Evolutionary conservation across 179 eudicot species (phyloP).

Genomic region (Corrigiola litoralis): DNA sequence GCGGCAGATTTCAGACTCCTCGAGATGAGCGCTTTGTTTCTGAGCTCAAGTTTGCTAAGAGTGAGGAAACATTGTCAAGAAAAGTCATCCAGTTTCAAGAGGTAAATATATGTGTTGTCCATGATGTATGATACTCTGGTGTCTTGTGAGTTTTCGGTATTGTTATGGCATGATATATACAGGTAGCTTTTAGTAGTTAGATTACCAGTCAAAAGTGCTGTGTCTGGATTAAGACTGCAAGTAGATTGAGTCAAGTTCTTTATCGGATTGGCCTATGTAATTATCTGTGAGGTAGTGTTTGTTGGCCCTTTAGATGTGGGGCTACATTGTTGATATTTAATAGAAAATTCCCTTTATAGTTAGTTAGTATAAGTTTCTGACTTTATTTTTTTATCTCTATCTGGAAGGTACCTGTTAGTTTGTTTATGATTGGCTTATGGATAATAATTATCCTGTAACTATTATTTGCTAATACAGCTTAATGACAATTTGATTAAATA

Average conservation of each 20-base stretch:
- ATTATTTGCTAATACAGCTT: conserved; percentile 50
- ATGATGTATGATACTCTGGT: neutral
- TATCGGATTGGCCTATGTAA: neutral
- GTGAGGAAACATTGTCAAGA: conserved; percentile 94
- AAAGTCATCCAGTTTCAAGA: conserved; percentile 68
- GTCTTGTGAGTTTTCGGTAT: neutral
- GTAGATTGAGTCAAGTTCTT: neutral
- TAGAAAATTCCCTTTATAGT: no score
- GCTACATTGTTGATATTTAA: neutral
- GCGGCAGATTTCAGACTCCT: conserved; percentile 39
- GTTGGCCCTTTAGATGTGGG: neutral
- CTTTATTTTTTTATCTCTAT: neutral
- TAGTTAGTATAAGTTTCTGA: no score
- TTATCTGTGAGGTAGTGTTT: neutral
- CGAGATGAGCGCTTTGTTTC: conserved; percentile 97
- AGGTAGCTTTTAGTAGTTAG: neutral
- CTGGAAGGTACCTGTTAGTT: neutral
- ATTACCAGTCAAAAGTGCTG: neutral
- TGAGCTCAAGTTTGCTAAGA: conserved; percentile 78
- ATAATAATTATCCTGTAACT: conserved; percentile 27
- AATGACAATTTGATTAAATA: conserved; percentile 49
- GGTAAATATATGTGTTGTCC: conserved; percentile 38
- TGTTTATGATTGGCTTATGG: conserved; percentile 12
- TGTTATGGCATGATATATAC: neutral
- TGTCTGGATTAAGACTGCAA: neutral